Base-by-base conservation (phyloP, 108 stramenopile genomes). In the Phaeodactylum tricornutum region DNA sequence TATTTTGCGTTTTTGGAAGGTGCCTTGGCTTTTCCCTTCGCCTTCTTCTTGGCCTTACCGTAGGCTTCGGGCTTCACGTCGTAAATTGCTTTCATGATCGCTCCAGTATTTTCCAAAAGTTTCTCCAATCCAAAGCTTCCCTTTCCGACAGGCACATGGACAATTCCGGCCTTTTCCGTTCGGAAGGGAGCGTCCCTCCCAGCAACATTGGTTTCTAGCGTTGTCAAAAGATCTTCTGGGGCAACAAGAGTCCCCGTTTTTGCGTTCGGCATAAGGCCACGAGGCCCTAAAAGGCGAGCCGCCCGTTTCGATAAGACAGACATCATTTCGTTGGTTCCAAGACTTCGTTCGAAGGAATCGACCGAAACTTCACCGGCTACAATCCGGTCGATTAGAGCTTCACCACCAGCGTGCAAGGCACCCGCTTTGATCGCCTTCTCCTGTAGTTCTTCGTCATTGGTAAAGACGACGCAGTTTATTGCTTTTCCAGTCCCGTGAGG, bases 191-290 rank as follows among this genome's bases (percentile, higher is more conserved):
- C 74, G 12, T 75, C 65, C 23, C 89, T 91, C 19, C 79, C 84
- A 29, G 47, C 50, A 26, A 92, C 67, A 27, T 78, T 80, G 33
- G 62, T 61, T 21, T 47, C 47, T 30, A 96, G 53, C 5, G 65
- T 40, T 6, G 62, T 53, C 38, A 77, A 39, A 20, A 90, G 32
- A 7, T 51, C 49, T 0, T 66, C 61, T 1, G 50, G 45, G 7
- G 81, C 61, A 23, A 89, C 77, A 32, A 98, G 81, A 0, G 95
- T 98, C 22, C 87, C 88, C 19, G 91, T 52, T 63, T 98, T 98
- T 15, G 87, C 65, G 54, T 95, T 98, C 47, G 97, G 97, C 93
- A 96, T 96, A 4, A 98, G 62, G 1, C 95, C 95, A 43, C 95
- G 66, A 23, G 97, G 97, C 40, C 95, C 97, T 28, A 96, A 64